Evolutionary conservation across 2,329 filamentous ascomycete genomes (phyloP).

Genomic region (Botryotinia calthae): DNA sequence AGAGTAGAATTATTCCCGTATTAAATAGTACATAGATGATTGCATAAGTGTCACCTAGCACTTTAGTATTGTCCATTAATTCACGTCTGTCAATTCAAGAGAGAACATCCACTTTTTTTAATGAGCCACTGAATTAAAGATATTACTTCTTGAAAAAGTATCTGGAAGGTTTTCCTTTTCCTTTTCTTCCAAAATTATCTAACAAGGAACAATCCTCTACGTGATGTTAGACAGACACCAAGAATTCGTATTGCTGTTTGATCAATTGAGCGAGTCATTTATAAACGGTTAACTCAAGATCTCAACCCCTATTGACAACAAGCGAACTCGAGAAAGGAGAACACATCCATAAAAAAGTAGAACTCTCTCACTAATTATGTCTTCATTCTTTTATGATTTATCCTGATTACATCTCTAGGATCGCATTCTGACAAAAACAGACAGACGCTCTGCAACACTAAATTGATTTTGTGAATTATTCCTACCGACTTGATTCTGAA

Average conservation of each 20-base stretch:
- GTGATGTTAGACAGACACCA: neutral
- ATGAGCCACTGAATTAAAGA: too few relatives aligned
- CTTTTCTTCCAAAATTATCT: neutral
- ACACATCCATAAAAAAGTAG: too few relatives aligned
- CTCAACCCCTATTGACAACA: neutral
- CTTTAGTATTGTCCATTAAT: neutral
- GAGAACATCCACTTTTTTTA: neutral
- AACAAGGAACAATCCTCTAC: neutral
- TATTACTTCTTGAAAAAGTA: neutral
- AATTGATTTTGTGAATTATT: neutral
- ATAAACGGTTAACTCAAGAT: neutral
- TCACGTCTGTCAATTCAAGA: neutral
- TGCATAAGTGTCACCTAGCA: neutral
- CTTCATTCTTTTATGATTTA: too few relatives aligned
- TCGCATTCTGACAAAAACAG: neutral
- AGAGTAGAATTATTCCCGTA: neutral
- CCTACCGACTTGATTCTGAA: neutral
- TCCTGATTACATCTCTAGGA: rapidly evolving
- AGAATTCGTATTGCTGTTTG: neutral
- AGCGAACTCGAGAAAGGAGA: neutral
- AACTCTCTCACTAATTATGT: neutral
- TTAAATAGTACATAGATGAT: neutral
- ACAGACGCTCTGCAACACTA: neutral
- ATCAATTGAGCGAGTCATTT: neutral
- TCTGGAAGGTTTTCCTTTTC: neutral